Percentiles rank a stretch among this genome's conserved stretches.
Evolutionary conservation across 2,329 filamentous ascomycete genomes (phyloP).

Genomic region (Apiospora saccharicola): DNA sequence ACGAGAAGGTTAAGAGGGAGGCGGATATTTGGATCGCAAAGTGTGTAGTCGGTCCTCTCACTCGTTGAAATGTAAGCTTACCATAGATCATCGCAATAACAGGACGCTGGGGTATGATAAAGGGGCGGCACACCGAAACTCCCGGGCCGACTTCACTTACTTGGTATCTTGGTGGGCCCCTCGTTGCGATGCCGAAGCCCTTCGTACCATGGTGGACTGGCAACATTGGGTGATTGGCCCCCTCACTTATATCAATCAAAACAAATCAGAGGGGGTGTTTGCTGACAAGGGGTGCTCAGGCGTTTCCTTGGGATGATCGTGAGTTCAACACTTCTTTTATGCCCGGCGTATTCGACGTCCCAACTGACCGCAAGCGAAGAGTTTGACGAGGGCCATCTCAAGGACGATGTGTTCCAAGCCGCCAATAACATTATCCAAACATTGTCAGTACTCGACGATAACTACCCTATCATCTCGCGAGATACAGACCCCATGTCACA

Average conservation of each 20-base stretch:
- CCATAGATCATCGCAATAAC: too few species aligned
- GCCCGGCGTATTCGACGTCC: background rate
- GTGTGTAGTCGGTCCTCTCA: slow-evolving; percentile 25
- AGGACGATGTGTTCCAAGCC: slow-evolving; percentile 35
- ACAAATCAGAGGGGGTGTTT: background rate
- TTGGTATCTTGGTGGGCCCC: slow-evolving; percentile 37
- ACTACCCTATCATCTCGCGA: slow-evolving; percentile 33
- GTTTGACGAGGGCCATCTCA: slow-evolving; percentile 42
- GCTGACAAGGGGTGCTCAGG: background rate
- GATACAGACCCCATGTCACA: slow-evolving; percentile 35
- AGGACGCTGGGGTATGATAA: slow-evolving; percentile 33
- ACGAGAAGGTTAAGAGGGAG: slow-evolving; percentile 34
- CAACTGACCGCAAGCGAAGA: slow-evolving; percentile 28
- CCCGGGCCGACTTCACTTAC: slow-evolving; percentile 37
- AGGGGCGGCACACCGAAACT: slow-evolving; percentile 29
- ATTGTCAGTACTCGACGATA: slow-evolving; percentile 33
- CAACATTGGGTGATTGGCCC: slow-evolving; percentile 35
- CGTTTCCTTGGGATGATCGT: slow-evolving; percentile 32
- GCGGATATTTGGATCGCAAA: slow-evolving; percentile 37
- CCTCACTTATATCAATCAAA: background rate
- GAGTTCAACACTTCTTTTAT: background rate
- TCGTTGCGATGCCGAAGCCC: slow-evolving; percentile 34
- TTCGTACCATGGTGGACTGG: slow-evolving; percentile 40
- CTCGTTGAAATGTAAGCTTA: background rate
- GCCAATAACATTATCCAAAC: slow-evolving; percentile 34